Base-by-base conservation (phyloP, 2,329 filamentous ascomycete genomes). In the Trichoderma harzianum region DNA sequence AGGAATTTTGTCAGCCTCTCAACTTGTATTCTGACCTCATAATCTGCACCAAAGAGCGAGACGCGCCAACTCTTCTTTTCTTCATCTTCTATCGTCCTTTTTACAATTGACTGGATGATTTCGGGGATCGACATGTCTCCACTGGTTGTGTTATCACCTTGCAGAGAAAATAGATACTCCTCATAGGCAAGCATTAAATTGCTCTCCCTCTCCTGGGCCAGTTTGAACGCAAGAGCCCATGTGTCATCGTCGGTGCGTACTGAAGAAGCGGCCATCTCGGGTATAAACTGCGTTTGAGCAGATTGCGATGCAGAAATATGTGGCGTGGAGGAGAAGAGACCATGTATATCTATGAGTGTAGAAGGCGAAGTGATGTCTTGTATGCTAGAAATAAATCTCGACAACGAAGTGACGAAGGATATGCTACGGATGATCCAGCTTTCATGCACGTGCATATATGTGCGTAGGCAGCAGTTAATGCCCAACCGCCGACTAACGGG, bases 1-100 rank as follows among this genome's bases (percentile, higher is more conserved):
- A 76, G 58, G 55, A 77, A 74, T 65, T 76, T 76, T 8, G 67
- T 68, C 3, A 78, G 51, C 26, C 72, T 74, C 69, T 78, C 76
- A 28, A 68, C 73, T 65, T 76, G 73, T 61, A 73, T 66, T 7
- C 74, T 69, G 30, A 77, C 55, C 30, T 73, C 76, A 55, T 77
- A 66, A 30, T 76, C 70, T 53, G 73, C 74, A 8, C 71, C 73
- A 1, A 53, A 30, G 18, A 78, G 53, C 14, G 71, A 32, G 47
- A 77, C 24, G 12, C n/a, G 32, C 76, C 74, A 78, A 63, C 76
- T 75, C 43, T 74, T 75, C 51, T 73, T 68, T 21, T 74, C 70
- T 24, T 73, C 61, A 30, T 71, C 39, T 8, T 72, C 53, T 14
- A 73, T 67, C 2, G 75, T 70, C 28, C 57, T 24, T n/a, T 30